These are phyloP conservation scores for Penicillium cosmopolitanum DNA, from an alignment of 495 filamentous ascomycete genomes.

Conservation along the genomic window DNA sequence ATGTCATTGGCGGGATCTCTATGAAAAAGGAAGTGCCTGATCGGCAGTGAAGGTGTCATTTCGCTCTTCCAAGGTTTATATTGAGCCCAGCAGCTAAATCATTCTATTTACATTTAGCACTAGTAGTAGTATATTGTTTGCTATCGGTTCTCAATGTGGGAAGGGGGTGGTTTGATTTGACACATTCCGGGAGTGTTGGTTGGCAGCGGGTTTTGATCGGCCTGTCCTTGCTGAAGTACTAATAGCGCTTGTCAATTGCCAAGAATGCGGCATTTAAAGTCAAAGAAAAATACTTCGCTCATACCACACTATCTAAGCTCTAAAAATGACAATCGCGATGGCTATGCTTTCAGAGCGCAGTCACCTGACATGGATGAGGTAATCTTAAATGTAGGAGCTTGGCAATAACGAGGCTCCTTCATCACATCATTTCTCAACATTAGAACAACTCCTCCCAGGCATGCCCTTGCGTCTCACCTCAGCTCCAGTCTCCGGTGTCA, in stretches of 20 bases:
- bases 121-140: too few relatives aligned
- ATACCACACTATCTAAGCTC: neutral
- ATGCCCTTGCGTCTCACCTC: constrained; percentile 54
- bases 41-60: constrained; percentile 1
- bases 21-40: neutral
- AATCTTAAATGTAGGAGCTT: constrained; percentile 9
- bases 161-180: too few relatives aligned
- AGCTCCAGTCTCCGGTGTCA: constrained; percentile 48
- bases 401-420: neutral
- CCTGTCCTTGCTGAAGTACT: too few relatives aligned
- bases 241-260: too few relatives aligned
- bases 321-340: too few relatives aligned
- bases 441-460: constrained; percentile 14
- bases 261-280: too few relatives aligned
- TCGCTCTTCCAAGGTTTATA: neutral
- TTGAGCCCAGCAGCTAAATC: too few relatives aligned
- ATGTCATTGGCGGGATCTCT: constrained; percentile 26
- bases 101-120: too few relatives aligned
- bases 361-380: constrained; percentile 14
- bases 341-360: neutral
- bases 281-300: too few relatives aligned
- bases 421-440: constrained; percentile 4
- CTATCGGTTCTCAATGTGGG: too few relatives aligned
- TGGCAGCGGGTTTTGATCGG: too few relatives aligned
- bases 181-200: too few relatives aligned